Evolutionary conservation across 352 stramenopile species (phyloP), one percentile per base, ranked within the genome.

Genomic region (Globisporangium abappressorium): DNA sequence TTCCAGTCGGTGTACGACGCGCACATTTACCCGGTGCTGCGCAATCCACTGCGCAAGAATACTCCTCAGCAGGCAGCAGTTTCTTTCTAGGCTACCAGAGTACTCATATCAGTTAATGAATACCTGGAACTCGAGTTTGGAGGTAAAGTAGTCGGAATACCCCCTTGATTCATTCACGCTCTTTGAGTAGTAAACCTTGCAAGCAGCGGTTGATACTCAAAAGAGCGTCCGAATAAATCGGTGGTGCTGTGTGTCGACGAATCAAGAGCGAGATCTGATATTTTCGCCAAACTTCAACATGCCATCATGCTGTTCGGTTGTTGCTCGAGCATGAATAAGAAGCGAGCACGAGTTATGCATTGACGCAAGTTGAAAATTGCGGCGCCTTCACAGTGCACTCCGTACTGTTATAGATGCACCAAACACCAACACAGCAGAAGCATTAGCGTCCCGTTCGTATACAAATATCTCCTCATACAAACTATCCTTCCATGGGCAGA

Each of bases 1-100:
- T 89, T 79, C 70, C 62, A 61, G 49, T 41, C 54, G 1, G 69
- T 87, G 34, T 87, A 81, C 41, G 73, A 85, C 59, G 64, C 80
- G 28, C 34, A 77, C 62, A 61, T 87, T 34, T 81, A 80, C 60
- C 68, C 70, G 11, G 30, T 69, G 51, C 51, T 72, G n/a, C 38
- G 34, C 28, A 11, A 58, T 43, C 64, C 64, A 20, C n/a, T 69
- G 56, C 34, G 56, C 43, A 51, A 34, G 12, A 49, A 5, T 24
- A 58, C 20, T 1, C 24, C 26, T 24, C 24, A 30, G 14, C 9
- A 58, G 24, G 18, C n/a, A 20, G 11, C 5, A 14, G 33, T 36
- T 30, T 4, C 30, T 15, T 58, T 58, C 53, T 58, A 58, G 53
- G 33, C 22, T 26, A 18, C 22, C 14, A 56, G 4, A 18, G 49